Evolutionary conservation across 2,329 filamentous ascomycete genomes (phyloP).

Genomic region (Stagonosporopsis rhizophila): DNA sequence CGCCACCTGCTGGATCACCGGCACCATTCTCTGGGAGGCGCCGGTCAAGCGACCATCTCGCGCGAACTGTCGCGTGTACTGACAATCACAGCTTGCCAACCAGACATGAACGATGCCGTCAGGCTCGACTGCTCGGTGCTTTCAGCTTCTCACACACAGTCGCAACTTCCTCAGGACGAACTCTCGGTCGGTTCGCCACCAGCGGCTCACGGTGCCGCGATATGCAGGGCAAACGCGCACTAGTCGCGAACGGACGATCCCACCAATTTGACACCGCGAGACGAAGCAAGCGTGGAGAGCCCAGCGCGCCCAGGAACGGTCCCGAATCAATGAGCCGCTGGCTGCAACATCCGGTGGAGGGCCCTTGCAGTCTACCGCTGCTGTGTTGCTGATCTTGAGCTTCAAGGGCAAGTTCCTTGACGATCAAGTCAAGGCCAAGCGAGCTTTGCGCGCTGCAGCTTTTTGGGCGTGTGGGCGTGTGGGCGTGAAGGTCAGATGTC

Average conservation of each 20-base stretch:
- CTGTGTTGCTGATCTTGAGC: slow-evolving; percentile 1
- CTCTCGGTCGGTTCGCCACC: slow-evolving; percentile 19
- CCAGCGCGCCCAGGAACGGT: slow-evolving; percentile 11
- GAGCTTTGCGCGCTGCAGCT: background rate
- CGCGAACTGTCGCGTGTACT: slow-evolving; percentile 24
- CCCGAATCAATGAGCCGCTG: slow-evolving; percentile 11
- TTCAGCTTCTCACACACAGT: background rate
- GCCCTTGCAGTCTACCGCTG: slow-evolving; percentile 1
- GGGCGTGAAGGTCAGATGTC: slow-evolving; percentile 3
- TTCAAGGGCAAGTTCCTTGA: background rate
- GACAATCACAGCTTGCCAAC: background rate
- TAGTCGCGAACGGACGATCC: slow-evolving; percentile 21
- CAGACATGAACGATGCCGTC: background rate
- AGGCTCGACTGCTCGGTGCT: background rate
- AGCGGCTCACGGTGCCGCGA: slow-evolving; percentile 15
- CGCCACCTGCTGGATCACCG: slow-evolving; percentile 22
- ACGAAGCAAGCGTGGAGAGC: slow-evolving; percentile 11
- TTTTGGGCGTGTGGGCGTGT: background rate
- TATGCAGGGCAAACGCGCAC: slow-evolving; percentile 39
- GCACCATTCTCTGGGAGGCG: slow-evolving; percentile 16
- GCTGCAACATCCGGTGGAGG: slow-evolving; percentile 1
- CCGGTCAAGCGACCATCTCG: slow-evolving; percentile 27
- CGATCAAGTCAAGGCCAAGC: background rate
- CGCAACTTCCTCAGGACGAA: background rate
- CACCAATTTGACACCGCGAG: slow-evolving; percentile 28